Percentiles rank a stretch among this genome's conserved stretches.
Conservation (phyloP, 345 rosid genomes). For the Ceriops decandra region DNA sequence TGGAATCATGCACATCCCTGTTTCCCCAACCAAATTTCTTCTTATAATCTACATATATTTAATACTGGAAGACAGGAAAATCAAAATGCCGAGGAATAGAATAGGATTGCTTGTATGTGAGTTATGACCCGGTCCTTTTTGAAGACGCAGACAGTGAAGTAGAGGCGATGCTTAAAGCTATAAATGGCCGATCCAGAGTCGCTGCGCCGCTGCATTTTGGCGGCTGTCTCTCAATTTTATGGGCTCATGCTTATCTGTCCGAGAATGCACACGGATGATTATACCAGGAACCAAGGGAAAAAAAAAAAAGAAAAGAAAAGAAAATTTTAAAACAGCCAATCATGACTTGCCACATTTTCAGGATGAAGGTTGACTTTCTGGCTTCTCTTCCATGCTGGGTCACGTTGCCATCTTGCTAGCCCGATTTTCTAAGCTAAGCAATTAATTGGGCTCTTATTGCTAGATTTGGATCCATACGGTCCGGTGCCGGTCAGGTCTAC, state of each 20-base stretch:
- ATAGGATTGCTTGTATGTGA: not conserved
- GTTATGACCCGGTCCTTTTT: conserved; percentile 20
- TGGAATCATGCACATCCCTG: conserved; percentile 30
- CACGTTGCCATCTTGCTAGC: not conserved
- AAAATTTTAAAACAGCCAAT: not conserved
- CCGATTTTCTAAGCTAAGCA: not conserved
- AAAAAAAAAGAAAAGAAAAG: not conserved
- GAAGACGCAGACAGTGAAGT: conserved; percentile 28
- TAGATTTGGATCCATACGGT: no score
- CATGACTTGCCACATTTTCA: conserved; percentile 1
- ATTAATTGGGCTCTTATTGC: no score
- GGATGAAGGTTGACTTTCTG: not conserved
- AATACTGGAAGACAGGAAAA: not conserved
- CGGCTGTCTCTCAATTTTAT: not conserved
- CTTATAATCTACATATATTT: not conserved
- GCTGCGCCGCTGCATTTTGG: not conserved
- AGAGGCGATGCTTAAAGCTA: conserved; percentile 39
- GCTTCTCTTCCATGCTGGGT: not conserved
- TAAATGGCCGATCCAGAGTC: conserved; percentile 21
- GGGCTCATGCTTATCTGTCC: conserved; percentile 4
- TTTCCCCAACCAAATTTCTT: not conserved
- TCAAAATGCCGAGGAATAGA: not conserved
- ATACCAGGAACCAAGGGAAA: no score
- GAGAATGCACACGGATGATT: not conserved
- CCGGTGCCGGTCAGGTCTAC: no score